Evolutionary conservation across 1,139 yeast species (phyloP).

Genomic region (Saccharomycopsis hybrid): DNA sequence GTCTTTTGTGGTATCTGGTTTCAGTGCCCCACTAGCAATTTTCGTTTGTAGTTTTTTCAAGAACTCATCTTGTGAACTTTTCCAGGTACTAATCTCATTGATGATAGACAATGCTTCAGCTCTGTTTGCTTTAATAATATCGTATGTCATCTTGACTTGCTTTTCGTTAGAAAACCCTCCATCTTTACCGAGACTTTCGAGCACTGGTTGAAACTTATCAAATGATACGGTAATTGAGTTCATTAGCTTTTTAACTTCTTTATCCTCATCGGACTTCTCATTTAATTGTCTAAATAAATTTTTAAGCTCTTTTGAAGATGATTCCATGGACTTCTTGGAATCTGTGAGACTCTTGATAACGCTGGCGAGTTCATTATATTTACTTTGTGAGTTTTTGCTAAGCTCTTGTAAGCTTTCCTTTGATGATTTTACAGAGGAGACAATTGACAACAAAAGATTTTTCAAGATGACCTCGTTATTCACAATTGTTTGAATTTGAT

Average conservation of each 20-base stretch:
- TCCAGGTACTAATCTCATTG: conserved; percentile 4
- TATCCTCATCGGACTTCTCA: conserved; percentile 4
- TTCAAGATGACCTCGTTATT: conserved; percentile 18
- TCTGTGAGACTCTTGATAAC: conserved; percentile 2
- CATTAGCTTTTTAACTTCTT: too few relatives aligned
- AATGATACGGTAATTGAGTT: background rate
- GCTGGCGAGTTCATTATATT: conserved; percentile 10
- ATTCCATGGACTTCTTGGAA: background rate
- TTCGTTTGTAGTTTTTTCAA: conserved; percentile 12
- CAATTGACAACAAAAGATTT: conserved; percentile 13
- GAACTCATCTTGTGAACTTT: conserved; percentile 8
- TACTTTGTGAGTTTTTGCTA: conserved; percentile 2
- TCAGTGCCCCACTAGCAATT: background rate
- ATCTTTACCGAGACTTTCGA: conserved; percentile 4
- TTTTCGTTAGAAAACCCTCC: conserved; percentile 11
- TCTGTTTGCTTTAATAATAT: conserved; percentile 15
- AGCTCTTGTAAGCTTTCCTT: conserved; percentile 6
- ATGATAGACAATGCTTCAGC: conserved; percentile 17
- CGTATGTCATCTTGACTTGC: conserved; percentile 18
- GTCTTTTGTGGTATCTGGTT: conserved; percentile 2
- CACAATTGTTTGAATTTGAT: conserved; percentile 12
- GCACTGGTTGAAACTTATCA: conserved; percentile 1
- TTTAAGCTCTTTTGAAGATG: background rate
- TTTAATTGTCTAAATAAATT: background rate
- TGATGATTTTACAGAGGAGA: conserved; percentile 10